Conservation (phyloP, 2,329 filamentous ascomycete species). For the Ophiobolus disseminans region DNA sequence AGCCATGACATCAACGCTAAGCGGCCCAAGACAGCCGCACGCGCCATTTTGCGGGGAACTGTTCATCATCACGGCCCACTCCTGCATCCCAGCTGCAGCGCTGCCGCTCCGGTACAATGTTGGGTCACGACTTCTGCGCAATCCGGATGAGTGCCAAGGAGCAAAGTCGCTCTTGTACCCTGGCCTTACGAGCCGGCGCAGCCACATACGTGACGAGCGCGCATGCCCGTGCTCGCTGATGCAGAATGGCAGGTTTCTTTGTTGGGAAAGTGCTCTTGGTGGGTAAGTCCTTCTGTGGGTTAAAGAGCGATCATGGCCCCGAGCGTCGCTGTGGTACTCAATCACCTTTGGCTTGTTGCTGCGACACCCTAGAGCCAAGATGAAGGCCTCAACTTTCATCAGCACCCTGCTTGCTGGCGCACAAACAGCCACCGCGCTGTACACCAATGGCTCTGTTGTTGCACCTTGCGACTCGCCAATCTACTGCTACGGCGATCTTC, state of each 20-base stretch:
- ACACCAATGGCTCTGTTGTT: constrained; percentile 65
- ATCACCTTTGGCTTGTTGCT: constrained; percentile 2
- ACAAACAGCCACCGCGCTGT: constrained; percentile 55
- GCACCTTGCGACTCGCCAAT: constrained; percentile 72
- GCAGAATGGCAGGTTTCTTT: constrained; percentile 23
- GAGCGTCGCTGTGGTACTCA: background rate
- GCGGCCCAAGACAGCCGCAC: constrained; percentile 12
- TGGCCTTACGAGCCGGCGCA: constrained; percentile 5
- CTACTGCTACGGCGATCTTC: constrained; percentile 71
- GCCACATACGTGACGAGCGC: constrained; percentile 29
- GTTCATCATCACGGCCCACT: constrained; percentile 5
- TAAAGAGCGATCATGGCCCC: constrained; percentile 11
- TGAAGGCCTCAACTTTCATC: constrained; percentile 14
- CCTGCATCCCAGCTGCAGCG: background rate
- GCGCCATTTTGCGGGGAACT: constrained; percentile 26
- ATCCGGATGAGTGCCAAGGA: background rate
- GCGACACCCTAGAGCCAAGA: constrained; percentile 6
- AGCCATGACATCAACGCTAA: constrained; percentile 28
- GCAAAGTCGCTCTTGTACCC: background rate
- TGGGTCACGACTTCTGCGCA: constrained; percentile 1
- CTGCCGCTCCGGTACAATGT: constrained; percentile 1
- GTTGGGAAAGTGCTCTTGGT: too few species aligned
- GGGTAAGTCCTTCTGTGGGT: constrained; percentile 1
- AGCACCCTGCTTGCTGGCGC: constrained; percentile 21
- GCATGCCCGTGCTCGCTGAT: constrained; percentile 10